Evolutionary conservation across 306 rosid genomes (phyloP), one percentile per base, ranked within the genome.

Genomic region (Cotoneaster glaucophyllus): DNA sequence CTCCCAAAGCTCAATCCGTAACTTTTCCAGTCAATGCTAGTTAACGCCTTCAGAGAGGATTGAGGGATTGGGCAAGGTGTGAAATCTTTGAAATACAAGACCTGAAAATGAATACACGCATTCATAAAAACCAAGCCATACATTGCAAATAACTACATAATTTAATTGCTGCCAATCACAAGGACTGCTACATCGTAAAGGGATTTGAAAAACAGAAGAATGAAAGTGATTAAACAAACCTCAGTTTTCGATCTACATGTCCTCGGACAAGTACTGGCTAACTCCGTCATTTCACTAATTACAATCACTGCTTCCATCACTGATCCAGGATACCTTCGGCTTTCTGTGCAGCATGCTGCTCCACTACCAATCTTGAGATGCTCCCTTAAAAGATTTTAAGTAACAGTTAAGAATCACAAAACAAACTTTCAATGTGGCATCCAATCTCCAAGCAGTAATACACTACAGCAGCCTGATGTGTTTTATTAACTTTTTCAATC

Each of bases 341-440:
- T 86, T 69, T 82, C 89, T 44, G 67, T 71, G 81, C 84, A 74
- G 81, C 82, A 86, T 76, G 86, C 88, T 32, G 75, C 82, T 52
- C 97, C 98, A 71, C 84, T 77, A 69, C 98, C 97, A 85, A 89
- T 83, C 87, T 86, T 92, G 79, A 92, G 89, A 75, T 80, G 80
- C 81, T 89, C 92, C 86, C 99, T 95, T 65, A 73, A 43, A 82
- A 73, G 50, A 70, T 71, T 73, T 78, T 28, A 70, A 67, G 29
- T 54, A 22, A 43, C 67, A 68, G 64, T 24, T 43, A 78, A 70
- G 62, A 21, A 43, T 76, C 80, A 17, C 61, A 54, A 71, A 62
- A 58, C 73, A 77, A 78, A 67, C 67, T 50, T 52, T 67, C 68
- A 77, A 53, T 53, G 44, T 69, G 31, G 18, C 52, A 34, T 18